phyloP scores from a whole-genome alignment of 495 filamentous ascomycete species.

The Hypoxylon trugodes region DNA sequence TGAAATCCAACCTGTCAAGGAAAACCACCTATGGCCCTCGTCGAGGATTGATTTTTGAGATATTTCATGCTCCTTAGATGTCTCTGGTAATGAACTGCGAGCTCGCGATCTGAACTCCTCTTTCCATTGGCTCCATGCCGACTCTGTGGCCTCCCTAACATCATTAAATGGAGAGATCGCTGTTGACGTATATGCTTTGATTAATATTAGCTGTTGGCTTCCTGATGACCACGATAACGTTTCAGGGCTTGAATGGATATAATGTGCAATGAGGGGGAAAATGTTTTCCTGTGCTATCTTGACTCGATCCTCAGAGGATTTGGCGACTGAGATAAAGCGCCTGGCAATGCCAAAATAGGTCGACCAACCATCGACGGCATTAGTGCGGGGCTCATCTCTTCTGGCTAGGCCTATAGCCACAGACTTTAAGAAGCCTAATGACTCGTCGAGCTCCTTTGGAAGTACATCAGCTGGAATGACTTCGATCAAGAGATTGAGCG shows the following conservation, averaged over 20 bases:
- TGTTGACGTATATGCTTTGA: conserved; percentile 47
- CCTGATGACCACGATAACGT: conserved; percentile 46
- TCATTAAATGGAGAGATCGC: conserved; percentile 38
- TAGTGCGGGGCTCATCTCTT: conserved; percentile 75
- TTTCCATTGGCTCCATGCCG: conserved; percentile 63
- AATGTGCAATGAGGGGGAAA: conserved; percentile 51
- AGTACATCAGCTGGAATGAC: conserved; percentile 63
- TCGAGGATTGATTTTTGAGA: conserved; percentile 73
- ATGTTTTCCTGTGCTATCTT: conserved; percentile 57
- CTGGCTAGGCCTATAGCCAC: conserved; percentile 72
- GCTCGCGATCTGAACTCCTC: conserved; percentile 67
- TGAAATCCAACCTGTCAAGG: conserved; percentile 60
- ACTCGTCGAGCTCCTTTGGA: conserved; percentile 48
- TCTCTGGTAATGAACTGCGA: conserved; percentile 75
- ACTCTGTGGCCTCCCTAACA: conserved; percentile 51
- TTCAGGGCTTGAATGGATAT: conserved; percentile 49
- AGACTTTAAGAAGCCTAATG: conserved; percentile 66
- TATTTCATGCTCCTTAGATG: conserved; percentile 74
- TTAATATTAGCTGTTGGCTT: conserved; percentile 40
- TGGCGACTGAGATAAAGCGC: conserved; percentile 53
- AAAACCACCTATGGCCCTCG: conserved; percentile 70
- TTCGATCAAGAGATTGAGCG: conserved; percentile 66
- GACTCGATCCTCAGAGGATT: conserved; percentile 32
- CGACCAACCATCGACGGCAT: conserved; percentile 72
- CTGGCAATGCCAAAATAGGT: conserved; percentile 70